Base-by-base conservation (phyloP, 306 rosid species). In the Fragaria iinumae region DNA sequence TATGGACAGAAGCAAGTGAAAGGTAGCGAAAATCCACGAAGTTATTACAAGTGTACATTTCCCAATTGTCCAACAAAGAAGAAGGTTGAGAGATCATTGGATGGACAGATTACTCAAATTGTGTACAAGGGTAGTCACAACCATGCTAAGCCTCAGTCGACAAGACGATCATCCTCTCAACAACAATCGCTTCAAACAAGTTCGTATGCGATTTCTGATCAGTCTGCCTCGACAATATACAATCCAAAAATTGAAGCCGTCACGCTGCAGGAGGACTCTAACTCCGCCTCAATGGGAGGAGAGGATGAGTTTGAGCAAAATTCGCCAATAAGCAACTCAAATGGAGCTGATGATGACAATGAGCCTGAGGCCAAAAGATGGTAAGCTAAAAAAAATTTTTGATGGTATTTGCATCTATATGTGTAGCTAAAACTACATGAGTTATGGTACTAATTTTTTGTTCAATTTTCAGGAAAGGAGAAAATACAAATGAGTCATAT, bases 1-100 rank as follows among this genome's bases (percentile, higher is more conserved):
- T 95, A 95, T 73, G 99, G 99, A 49, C 99, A 95, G 80, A 95
- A 95, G 76, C 93, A 89, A 72, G 97, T 95, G 75, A 95, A 95
- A 80, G 99, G 97, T 18, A 92, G 97, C 53, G 99, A 92, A 69
- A 95, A 95, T 78, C 97, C 99, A 0, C 83, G 99, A 0, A 90
- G 99, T 75, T 95, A 95, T 79, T 95, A 90, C 86, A 92, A 92
- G 83, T 95, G 99, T 74, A 89, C 99, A 0, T 81, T 71, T 75
- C 86, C 86, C 2, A 87, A 5, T 78, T 95, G 99, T 75, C 84
- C 91, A 1, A 88, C 90, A 80, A 95, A 88, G 86, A 95, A 95
- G 84, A 95, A 95, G 83, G 99, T 95, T 6, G 97, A 92, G 82
- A 92, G 84, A 59, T 87, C 91, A 50, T 77, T 87, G 79, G 97